Percentiles rank a stretch among this genome's conserved stretches.
These are phyloP conservation scores for Diaporthe amygdali DNA, from an alignment of 2,329 filamentous ascomycete genomes.

Conservation along the genomic window DNA sequence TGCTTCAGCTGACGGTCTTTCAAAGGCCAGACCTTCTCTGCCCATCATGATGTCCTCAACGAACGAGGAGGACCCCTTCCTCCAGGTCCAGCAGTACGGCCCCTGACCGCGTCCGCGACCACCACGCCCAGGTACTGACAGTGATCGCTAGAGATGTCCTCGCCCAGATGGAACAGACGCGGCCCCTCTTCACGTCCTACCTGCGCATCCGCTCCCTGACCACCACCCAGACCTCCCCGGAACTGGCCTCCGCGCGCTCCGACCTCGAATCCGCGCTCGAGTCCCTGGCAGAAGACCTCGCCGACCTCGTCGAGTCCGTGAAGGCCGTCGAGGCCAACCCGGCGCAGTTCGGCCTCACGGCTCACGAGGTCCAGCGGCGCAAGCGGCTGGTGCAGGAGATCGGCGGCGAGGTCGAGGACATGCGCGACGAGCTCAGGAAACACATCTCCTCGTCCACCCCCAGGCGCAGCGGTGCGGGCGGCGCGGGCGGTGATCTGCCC, in stretches of 20 bases:
- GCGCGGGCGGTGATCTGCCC: conserved; percentile 47
- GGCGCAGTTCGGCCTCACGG: conserved; percentile 82
- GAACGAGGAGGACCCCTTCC: conserved; percentile 72
- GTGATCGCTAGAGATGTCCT: conserved; percentile 78
- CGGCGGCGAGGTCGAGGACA: conserved; percentile 85
- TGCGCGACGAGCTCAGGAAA: conserved; percentile 80
- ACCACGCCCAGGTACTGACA: not conserved
- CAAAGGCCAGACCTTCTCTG: not conserved
- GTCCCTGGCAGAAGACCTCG: conserved; percentile 80
- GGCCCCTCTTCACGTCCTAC: conserved; percentile 92
- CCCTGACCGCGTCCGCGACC: conserved; percentile 6
- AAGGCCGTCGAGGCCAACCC: conserved; percentile 87
- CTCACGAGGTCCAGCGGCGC: conserved; percentile 80
- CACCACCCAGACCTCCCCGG: conserved; percentile 74
- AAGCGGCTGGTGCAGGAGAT: conserved; percentile 86
- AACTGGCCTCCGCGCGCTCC: conserved; percentile 78
- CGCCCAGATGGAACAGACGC: conserved; percentile 77
- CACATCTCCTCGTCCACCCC: conserved; percentile 48
- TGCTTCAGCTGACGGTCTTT: conserved; percentile 19
- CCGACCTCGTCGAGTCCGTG: conserved; percentile 87
- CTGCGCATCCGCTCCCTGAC: conserved; percentile 91
- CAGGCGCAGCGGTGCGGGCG: conserved; percentile 31
- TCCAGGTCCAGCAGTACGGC: conserved; percentile 71
- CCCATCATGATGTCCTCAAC: conserved; percentile 70
- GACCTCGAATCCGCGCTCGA: conserved; percentile 72